Evolutionary conservation across 345 rosid genomes (phyloP).

Genomic region (Bruguiera sexangula): DNA sequence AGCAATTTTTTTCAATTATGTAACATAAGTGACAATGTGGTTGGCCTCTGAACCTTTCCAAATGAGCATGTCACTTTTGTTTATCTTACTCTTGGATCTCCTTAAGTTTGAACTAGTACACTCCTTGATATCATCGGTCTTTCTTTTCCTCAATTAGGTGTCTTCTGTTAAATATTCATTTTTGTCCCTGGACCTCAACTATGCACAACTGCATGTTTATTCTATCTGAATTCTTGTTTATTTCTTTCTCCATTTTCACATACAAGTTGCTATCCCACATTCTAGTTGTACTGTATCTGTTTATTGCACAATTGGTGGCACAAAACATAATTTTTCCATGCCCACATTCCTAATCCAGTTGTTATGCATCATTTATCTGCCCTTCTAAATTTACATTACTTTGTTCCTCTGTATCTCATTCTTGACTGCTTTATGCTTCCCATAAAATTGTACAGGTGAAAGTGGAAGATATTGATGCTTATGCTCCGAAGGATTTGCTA

Average conservation of each 20-base stretch:
- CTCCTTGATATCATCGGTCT: too few species aligned
- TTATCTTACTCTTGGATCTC: too few species aligned
- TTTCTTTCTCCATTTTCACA: neutral
- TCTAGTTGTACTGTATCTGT: neutral
- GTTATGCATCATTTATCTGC: neutral
- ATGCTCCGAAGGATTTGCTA: constrained; percentile 91
- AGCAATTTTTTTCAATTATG: neutral
- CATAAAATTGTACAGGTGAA: constrained; percentile 49
- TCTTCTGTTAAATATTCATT: neutral
- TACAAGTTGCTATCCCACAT: neutral
- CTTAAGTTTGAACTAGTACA: too few species aligned
- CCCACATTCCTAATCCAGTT: neutral
- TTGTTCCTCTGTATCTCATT: constrained; percentile 12
- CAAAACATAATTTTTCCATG: neutral
- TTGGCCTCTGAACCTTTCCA: neutral
- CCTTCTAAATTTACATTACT: neutral
- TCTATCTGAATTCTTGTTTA: neutral
- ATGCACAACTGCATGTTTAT: neutral
- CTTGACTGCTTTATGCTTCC: constrained; percentile 11
- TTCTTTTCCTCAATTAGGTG: too few species aligned
- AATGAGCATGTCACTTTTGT: too few species aligned
- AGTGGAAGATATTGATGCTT: constrained; percentile 91
- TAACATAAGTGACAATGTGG: neutral
- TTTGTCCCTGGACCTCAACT: neutral
- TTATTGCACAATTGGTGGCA: neutral